Evolutionary conservation across 2,329 filamentous ascomycete species (phyloP), one percentile per base, ranked within the genome.

Genomic region (Neurospora sp.): DNA sequence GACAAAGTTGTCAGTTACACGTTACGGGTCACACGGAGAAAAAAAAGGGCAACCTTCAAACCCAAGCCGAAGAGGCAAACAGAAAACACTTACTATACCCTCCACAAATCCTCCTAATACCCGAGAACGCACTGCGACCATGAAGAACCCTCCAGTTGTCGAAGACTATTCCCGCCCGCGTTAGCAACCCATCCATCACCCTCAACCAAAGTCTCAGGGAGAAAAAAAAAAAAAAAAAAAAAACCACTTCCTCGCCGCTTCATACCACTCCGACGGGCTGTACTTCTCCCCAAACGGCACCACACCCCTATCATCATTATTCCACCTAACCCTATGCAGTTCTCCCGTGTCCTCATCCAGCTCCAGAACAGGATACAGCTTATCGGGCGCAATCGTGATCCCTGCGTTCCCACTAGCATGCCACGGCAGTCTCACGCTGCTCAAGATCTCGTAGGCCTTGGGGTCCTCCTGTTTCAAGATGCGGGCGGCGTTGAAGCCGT

Each of bases 81-180:
- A 28, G 38, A 52, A 9, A 68, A 72, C 23, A 87, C 91, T 85
- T 82, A 93, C 93, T 90, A 76, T 98, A 98, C 10, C 88, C 95
- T 71, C 96, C 96, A 79, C 94, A 97, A 77, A 99, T 92, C 74
- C 94, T 89, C 74, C 96, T 85, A 77, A 91, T 89, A 1, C 96
- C 96, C 6, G 89, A 91, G 77, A 98, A 99, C 0, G 87, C 87
- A 68, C 89, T 89, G 75, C 96, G 85, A 1, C 95, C 96, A 79
- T 99, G 96, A 75, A 98, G 82, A 40, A 97, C 91, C 71, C 96
- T 87, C 93, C 95, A 97, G 77, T 99, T 98, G 78, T 99, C 93
- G 79, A 99, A 97, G 66, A 98, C 91, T 92, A 75, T 11, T 33
- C 28, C 28, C 28, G 28, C 28, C 28, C 28, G 4, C 28, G 66